phyloP scores from a whole-genome alignment of 2,329 filamentous ascomycete genomes.

The Colletotrichum musae region DNA sequence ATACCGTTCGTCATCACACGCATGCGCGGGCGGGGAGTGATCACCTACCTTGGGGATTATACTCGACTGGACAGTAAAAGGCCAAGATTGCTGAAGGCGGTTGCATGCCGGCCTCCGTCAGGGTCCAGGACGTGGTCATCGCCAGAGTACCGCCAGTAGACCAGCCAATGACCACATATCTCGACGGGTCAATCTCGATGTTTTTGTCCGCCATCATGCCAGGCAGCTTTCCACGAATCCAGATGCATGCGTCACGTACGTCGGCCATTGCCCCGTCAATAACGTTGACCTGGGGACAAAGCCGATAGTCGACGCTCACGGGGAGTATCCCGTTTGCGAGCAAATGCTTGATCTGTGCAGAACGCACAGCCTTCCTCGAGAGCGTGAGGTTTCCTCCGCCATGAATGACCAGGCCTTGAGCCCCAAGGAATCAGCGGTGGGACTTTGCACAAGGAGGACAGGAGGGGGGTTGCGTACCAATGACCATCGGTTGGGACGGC shows the following conservation, averaged over 20 bases:
- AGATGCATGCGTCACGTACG: slow-evolving; percentile 57
- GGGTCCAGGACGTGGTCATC: slow-evolving; percentile 58
- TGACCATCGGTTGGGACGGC: too few relatives aligned
- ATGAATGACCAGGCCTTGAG: slow-evolving; percentile 48
- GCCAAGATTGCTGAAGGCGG: slow-evolving; percentile 49
- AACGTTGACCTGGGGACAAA: slow-evolving; percentile 64
- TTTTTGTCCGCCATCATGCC: slow-evolving; percentile 43
- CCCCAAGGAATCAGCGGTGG: too few relatives aligned
- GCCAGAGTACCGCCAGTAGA: slow-evolving; percentile 63
- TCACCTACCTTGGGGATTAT: slow-evolving; percentile 5
- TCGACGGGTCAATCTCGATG: slow-evolving; percentile 45
- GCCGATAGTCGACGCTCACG: slow-evolving; percentile 64
- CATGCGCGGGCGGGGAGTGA: neutral
- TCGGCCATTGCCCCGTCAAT: slow-evolving; percentile 63
- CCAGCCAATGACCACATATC: slow-evolving; percentile 61
- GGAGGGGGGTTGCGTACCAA: too few relatives aligned
- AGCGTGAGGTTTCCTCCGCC: slow-evolving; percentile 59
- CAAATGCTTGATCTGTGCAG: slow-evolving; percentile 53
- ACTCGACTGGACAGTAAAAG: slow-evolving; percentile 19
- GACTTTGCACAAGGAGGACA: too few relatives aligned
- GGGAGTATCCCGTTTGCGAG: slow-evolving; percentile 59
- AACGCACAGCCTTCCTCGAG: slow-evolving; percentile 53
- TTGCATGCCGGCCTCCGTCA: slow-evolving; percentile 44
- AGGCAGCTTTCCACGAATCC: slow-evolving; percentile 54
- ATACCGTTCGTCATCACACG: neutral